Conservation (phyloP, 306 rosid genomes). For the Lathyrus oleraceus region DNA sequence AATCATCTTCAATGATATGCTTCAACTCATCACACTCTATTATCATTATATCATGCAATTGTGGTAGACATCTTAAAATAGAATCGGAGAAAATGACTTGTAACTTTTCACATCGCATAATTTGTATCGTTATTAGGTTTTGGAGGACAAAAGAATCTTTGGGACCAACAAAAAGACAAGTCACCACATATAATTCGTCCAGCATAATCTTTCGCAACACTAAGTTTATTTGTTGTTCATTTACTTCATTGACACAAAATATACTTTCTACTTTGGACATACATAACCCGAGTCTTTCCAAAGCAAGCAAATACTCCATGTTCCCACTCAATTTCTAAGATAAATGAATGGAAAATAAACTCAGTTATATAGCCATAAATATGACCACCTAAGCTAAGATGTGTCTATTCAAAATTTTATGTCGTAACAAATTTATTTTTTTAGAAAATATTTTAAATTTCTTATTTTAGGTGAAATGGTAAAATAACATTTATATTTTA, state of each 20-base stretch:
- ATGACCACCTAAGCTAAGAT: no score
- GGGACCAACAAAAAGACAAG: not conserved
- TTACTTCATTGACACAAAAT: not conserved
- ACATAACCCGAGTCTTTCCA: not conserved
- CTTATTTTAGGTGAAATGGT: no score
- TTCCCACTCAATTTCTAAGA: not conserved
- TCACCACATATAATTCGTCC: not conserved
- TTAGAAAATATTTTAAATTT: no score
- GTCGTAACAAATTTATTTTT: no score
- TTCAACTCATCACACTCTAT: not conserved
- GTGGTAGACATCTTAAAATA: not conserved
- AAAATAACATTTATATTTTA: no score
- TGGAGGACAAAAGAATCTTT: not conserved
- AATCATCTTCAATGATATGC: slow-evolving; percentile 28
- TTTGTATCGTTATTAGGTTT: accelerated
- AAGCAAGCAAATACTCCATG: not conserved
- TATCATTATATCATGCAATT: not conserved
- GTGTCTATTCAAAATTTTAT: no score
- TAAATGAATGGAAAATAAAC: not conserved
- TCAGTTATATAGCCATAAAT: no score
- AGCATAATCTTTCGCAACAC: accelerated
- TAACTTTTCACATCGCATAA: not conserved
- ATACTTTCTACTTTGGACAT: not conserved
- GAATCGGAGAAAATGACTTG: not conserved
- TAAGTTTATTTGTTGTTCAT: not conserved